Percentiles rank a stretch among this genome's conserved stretches.
Conservation (phyloP, 1,284 basidiomycete genomes). For the Pseudozyma hubeiensis region DNA sequence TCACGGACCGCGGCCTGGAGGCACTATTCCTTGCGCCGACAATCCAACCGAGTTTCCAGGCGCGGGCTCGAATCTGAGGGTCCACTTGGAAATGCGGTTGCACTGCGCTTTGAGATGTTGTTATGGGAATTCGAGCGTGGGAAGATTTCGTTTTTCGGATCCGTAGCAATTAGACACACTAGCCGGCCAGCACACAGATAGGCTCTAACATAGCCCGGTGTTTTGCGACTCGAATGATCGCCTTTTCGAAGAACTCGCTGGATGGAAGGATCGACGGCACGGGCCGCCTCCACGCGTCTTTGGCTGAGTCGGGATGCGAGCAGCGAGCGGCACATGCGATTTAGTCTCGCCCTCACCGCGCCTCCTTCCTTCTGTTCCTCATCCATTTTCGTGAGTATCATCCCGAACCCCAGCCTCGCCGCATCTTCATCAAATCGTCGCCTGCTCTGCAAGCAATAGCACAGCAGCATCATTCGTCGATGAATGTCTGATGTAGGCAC, state of each 20-base stretch:
- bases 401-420: slow-evolving; percentile 13
- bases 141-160: neutral
- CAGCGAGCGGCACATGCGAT: slow-evolving; percentile 4
- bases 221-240: too few species aligned
- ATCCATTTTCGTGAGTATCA: slow-evolving; percentile 52
- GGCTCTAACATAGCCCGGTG: neutral
- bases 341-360: slow-evolving; percentile 9
- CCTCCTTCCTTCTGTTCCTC: slow-evolving; percentile 6
- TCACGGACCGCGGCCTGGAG: too few species aligned
- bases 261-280: slow-evolving; percentile 24
- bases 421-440: neutral
- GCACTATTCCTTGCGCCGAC: too few species aligned
- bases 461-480: too few species aligned
- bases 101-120: too few species aligned
- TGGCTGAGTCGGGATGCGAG: slow-evolving; percentile 21
- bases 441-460: too few species aligned
- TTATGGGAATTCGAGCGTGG: neutral
- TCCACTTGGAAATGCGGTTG: too few species aligned
- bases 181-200: too few species aligned
- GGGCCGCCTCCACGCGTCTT: slow-evolving; percentile 35
- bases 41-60: too few species aligned
- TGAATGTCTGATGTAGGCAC: too few species aligned
- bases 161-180: too few species aligned
- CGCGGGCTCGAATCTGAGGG: too few species aligned
- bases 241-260: neutral